phyloP scores from a whole-genome alignment of 768 basidiomycete species.

The Holtermannia corniformis region DNA sequence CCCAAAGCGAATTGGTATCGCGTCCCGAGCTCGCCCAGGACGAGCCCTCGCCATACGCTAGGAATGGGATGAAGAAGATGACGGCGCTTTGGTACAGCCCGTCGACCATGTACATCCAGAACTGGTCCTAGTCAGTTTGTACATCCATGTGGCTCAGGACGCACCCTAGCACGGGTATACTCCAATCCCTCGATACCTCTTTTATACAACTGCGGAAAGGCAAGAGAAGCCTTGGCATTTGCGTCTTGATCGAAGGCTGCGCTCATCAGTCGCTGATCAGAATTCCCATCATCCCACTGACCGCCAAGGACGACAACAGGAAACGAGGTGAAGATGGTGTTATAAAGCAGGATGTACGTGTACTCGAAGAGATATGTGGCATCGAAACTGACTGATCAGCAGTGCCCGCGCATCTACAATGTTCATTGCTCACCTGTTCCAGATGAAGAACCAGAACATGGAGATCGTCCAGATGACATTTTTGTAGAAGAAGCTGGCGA shows the following conservation, averaged over 20 bases:
- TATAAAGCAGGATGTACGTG: constrained; percentile 85
- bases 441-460: constrained; percentile 89
- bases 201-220: constrained; percentile 91
- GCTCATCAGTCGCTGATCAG: not conserved
- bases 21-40: constrained; percentile 62
- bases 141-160: too few relatives aligned
- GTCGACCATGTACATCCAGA: constrained; percentile 92
- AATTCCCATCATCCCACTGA: too few relatives aligned
- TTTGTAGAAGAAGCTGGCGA: constrained; percentile 97
- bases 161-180: constrained; percentile 56
- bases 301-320: constrained; percentile 86
- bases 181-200: constrained; percentile 88
- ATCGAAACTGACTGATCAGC: constrained; percentile 58
- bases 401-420: not conserved
- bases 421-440: constrained; percentile 56
- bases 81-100: constrained; percentile 85
- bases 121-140: constrained; percentile 53
- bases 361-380: constrained; percentile 92
- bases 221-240: constrained; percentile 76
- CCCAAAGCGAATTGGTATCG: constrained; percentile 66
- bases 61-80: constrained; percentile 76
- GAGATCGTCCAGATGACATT: constrained; percentile 48
- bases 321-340: constrained; percentile 83
- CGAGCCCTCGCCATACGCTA: constrained; percentile 48
- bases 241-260: constrained; percentile 91